phyloP scores from a whole-genome alignment of 306 rosid species.

The Rosa multiflora region DNA sequence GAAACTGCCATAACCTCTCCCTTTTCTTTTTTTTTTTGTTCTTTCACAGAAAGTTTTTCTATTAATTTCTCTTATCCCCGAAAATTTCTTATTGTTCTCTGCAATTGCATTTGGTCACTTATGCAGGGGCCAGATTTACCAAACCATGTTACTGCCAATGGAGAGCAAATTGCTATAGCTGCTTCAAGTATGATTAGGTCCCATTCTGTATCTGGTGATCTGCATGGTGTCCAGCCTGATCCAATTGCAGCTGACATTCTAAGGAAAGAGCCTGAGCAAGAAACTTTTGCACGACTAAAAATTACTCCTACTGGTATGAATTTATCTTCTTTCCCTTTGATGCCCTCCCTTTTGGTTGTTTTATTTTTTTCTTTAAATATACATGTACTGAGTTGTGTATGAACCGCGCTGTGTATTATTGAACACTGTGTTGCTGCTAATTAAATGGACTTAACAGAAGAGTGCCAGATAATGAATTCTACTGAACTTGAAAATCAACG shows the following conservation, averaged over 20 bases:
- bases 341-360: background rate
- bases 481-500: background rate
- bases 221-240: slow-evolving; percentile 95
- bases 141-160: slow-evolving; percentile 57
- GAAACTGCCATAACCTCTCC: background rate
- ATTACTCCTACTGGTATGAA: slow-evolving; percentile 73
- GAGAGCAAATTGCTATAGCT: slow-evolving; percentile 63
- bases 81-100: background rate
- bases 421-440: background rate
- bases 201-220: slow-evolving; percentile 92
- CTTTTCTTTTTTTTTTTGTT: background rate
- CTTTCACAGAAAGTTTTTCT: background rate
- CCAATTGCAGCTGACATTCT: slow-evolving; percentile 98
- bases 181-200: slow-evolving; percentile 90
- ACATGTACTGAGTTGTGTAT: slow-evolving; percentile 7
- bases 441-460: background rate
- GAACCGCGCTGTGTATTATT: background rate
- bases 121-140: slow-evolving; percentile 72
- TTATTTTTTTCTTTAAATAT: background rate
- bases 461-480: background rate
- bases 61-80: background rate
- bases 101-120: slow-evolving; percentile 1
- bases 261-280: slow-evolving; percentile 99
- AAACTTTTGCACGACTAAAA: slow-evolving; percentile 73
- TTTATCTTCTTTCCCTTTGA: slow-evolving; percentile 18